Percentiles rank a stretch among this genome's conserved stretches.
Evolutionary conservation across 805 yeast genomes (phyloP).

Genomic region (Lachancea fermentati): DNA sequence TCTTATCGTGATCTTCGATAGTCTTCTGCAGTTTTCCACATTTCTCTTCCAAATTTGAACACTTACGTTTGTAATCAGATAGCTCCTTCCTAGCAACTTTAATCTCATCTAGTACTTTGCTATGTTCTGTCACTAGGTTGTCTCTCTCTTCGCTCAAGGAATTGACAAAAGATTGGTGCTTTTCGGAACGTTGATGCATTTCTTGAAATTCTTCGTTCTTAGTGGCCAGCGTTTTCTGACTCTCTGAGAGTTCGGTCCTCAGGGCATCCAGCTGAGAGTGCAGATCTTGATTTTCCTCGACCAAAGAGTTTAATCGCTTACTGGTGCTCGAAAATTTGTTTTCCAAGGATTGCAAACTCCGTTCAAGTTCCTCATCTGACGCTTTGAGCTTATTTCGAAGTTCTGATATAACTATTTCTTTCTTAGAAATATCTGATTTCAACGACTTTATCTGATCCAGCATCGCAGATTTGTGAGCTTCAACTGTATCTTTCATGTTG

Average conservation of each 20-base stretch:
- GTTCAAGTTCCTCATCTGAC: conserved; percentile 33
- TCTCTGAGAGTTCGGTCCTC: conserved; percentile 34
- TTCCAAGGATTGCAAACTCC: conserved; percentile 32
- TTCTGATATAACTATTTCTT: conserved; percentile 32
- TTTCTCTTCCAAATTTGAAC: conserved; percentile 41
- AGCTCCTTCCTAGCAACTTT: conserved; percentile 26
- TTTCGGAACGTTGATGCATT: conserved; percentile 23
- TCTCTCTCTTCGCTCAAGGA: conserved; percentile 31
- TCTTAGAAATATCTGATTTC: conserved; percentile 14
- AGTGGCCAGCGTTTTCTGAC: conserved; percentile 31
- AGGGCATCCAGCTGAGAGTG: conserved; percentile 35
- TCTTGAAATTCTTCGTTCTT: conserved; percentile 35
- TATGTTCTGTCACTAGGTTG: conserved; percentile 25
- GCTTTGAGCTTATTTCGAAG: conserved; percentile 28
- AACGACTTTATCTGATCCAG: conserved; percentile 10
- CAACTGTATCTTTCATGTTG: conserved; percentile 4
- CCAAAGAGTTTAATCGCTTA: conserved; percentile 34
- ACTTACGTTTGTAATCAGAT: conserved; percentile 19
- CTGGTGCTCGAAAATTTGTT: conserved; percentile 33
- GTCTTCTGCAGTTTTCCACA: conserved; percentile 21
- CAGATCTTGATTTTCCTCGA: conserved; percentile 42
- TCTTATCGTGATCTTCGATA: not conserved
- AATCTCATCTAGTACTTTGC: conserved; percentile 24
- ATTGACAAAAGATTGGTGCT: conserved; percentile 26
- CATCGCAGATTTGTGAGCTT: conserved; percentile 1